Conservation (phyloP, 345 rosid genomes). For the Cardiospermum halicacabum region DNA sequence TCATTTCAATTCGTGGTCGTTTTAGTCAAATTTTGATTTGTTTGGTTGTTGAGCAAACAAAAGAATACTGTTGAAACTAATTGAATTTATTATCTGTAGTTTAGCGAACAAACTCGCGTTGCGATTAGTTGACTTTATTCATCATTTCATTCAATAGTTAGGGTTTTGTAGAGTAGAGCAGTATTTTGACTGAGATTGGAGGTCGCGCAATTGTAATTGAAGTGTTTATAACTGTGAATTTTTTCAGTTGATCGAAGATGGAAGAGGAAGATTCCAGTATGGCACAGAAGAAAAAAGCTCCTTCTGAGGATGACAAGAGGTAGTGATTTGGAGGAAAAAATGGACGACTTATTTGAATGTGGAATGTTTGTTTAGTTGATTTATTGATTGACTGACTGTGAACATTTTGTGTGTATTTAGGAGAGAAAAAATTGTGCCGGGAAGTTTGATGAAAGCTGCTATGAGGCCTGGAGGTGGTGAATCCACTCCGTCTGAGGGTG, state of each 20-base stretch:
- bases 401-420: constrained; percentile 24
- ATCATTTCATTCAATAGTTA: not conserved
- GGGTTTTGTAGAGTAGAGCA: not conserved
- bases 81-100: not conserved
- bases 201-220: not conserved
- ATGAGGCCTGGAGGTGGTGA: constrained; percentile 92
- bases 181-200: not conserved
- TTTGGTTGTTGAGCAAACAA: constrained; percentile 11
- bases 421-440: constrained; percentile 83
- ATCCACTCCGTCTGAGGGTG: constrained; percentile 74
- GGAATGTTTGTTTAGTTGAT: not conserved
- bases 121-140: not conserved
- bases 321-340: too few relatives aligned
- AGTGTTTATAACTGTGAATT: not conserved
- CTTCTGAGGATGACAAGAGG: constrained; percentile 66
- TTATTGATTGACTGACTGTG: not conserved
- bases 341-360: constrained; percentile 4
- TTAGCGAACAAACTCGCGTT: not conserved
- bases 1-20: not conserved
- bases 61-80: not conserved
- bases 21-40: not conserved
- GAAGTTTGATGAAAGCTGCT: constrained; percentile 87
- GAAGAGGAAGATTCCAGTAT: constrained; percentile 30
- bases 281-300: constrained; percentile 45
- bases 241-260: constrained; percentile 27